Percentiles rank a stretch among this genome's conserved stretches.
These are phyloP conservation scores for Magnaporthales sp. DNA, from an alignment of 2,329 filamentous ascomycete genomes.

Conservation along the genomic window DNA sequence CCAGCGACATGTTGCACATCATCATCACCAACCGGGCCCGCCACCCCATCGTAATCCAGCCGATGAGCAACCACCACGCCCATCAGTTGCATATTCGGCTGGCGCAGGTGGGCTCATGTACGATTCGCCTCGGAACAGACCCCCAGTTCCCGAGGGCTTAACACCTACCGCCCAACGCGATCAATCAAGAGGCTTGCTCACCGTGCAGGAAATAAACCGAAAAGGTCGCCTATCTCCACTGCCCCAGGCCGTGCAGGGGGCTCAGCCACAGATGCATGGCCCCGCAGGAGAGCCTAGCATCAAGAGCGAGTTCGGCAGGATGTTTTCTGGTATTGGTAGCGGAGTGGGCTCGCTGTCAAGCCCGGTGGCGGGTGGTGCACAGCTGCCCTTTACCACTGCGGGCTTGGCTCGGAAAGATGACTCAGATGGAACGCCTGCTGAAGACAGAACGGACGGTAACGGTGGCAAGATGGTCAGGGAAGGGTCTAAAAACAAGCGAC, in stretches of 20 bases:
- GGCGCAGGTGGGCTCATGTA: conserved; percentile 27
- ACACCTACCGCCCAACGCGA: conserved; percentile 34
- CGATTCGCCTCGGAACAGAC: conserved; percentile 31
- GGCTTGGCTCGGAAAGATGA: conserved; percentile 45
- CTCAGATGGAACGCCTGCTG: conserved; percentile 32
- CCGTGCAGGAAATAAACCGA: conserved; percentile 71
- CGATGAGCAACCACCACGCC: conserved; percentile 41
- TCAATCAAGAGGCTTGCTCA: conserved; percentile 60
- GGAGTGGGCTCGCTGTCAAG: conserved; percentile 44
- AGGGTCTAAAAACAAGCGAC: conserved; percentile 46
- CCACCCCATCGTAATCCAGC: conserved; percentile 21
- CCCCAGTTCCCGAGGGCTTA: conserved; percentile 40
- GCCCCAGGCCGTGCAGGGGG: conserved; percentile 88
- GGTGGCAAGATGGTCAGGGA: conserved; percentile 24
- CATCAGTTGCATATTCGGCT: conserved; percentile 38
- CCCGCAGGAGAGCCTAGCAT: conserved; percentile 79
- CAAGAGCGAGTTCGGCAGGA: conserved; percentile 89
- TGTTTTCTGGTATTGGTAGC: conserved; percentile 84
- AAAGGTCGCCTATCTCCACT: conserved; percentile 80
- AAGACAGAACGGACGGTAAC: conserved; percentile 30
- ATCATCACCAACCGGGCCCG: conserved; percentile 22
- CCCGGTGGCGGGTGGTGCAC: conserved; percentile 34
- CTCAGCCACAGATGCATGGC: conserved; percentile 70
- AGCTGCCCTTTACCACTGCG: conserved; percentile 36
- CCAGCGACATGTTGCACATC: conserved; percentile 31